A percentile compares a stretch with the other conserved stretches of the same genome.
phyloP scores from a whole-genome alignment of 2,329 filamentous ascomycete genomes.

The Cercospora sp. region DNA sequence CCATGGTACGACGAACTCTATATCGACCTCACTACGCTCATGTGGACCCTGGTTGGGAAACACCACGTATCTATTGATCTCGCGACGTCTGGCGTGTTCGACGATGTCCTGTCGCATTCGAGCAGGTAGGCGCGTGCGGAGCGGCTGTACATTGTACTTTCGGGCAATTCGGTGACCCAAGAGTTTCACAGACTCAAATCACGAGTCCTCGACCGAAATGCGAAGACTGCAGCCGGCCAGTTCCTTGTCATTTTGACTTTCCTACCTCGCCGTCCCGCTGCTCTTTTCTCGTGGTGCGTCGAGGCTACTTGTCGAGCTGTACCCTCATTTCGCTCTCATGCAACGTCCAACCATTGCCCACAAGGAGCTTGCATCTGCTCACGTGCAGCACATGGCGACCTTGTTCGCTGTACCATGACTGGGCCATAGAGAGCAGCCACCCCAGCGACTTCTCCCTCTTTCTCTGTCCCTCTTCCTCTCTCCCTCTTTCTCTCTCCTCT shows the following conservation, averaged over 20 bases:
- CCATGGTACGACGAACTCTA: not conserved
- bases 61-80: not conserved
- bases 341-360: not conserved
- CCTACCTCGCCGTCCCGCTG: not conserved
- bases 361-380: too few species aligned
- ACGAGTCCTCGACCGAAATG: not conserved
- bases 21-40: not conserved
- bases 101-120: not conserved
- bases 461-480: not conserved
- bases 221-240: not conserved
- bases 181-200: not conserved
- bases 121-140: not conserved
- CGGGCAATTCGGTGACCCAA: not conserved
- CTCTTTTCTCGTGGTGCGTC: not conserved
- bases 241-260: not conserved
- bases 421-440: not conserved
- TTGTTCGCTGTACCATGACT: not conserved
- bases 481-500: too few species aligned
- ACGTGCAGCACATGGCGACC: not conserved
- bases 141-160: not conserved
- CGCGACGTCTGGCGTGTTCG: not conserved
- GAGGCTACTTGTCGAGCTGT: not conserved
- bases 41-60: not conserved
- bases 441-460: not conserved
- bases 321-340: not conserved